Evolutionary conservation across 2,329 filamentous ascomycete genomes (phyloP), one percentile per base, ranked within the genome.

Genomic region (Nemania sp.): DNA sequence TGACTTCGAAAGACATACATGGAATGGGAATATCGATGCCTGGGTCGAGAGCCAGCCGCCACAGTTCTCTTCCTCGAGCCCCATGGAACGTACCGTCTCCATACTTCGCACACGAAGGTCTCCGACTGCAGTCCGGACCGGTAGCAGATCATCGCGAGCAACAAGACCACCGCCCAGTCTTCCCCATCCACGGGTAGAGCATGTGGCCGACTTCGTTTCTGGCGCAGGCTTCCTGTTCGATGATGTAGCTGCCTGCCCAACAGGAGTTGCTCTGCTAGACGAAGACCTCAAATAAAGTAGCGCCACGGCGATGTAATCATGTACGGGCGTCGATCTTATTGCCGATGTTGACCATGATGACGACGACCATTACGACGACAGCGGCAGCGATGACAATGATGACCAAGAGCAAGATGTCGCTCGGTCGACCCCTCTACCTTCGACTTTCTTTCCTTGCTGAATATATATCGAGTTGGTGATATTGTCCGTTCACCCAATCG

Each of bases 41-140:
- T 67, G 64, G 66, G 9, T 60, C 17, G 26, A 43, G 6, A 49
- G 34, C 12, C 56, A 62, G n/a, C 28, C n/a, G 9, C 24, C 43
- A 12, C 52, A 51, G 11, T 47, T 52, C 36, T 14, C 33, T 8
- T 39, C 31, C 2, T 37, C 46, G n/a, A 33, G 30, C 8, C 11
- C 15, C 2, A 14, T 45, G 28, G 60, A 48, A n/a, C 54, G 51
- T 6, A 52, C 37, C 30, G 49, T 61, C 33, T 23, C 60, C n/a
- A 24, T 59, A 11, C n/a, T 52, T 6, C 24, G 44, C 3, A 43
- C 36, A 2, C 62, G 60, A 31, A 44, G 44, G 12, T 39, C 44
- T 15, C 19, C 5, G 4, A 62, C 61, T 40, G 50, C 51, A 6
- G 60, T 62, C 3, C 34, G 33, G 9, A 53, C 55, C 24, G 54